These are phyloP conservation scores for Botrytis tulipae DNA, from an alignment of 2,329 filamentous ascomycete genomes.

Conservation along the genomic window DNA sequence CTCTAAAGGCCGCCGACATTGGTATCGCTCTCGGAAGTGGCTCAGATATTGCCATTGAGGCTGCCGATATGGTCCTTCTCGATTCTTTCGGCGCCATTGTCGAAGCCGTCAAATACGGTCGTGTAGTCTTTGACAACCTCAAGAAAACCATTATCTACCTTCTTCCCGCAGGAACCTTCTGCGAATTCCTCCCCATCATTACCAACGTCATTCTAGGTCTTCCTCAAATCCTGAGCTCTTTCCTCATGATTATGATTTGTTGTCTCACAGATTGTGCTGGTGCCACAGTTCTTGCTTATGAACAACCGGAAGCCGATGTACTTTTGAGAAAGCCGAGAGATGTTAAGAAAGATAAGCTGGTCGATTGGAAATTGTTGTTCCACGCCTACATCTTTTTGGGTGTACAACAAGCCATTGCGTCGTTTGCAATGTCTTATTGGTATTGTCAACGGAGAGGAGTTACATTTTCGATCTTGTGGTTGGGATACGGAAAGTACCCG, in stretches of 20 bases:
- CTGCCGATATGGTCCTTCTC: conserved; percentile 60
- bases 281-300: conserved; percentile 70
- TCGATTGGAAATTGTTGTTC: conserved; percentile 68
- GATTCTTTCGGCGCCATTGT: conserved; percentile 72
- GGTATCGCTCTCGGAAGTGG: conserved; percentile 59
- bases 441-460: conserved; percentile 61
- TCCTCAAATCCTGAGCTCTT: conserved; percentile 57
- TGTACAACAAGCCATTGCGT: conserved; percentile 56
- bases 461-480: conserved; percentile 62
- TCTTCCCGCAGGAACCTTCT: conserved; percentile 57
- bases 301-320: conserved; percentile 73
- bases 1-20: conserved; percentile 63
- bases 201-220: conserved; percentile 59
- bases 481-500: conserved; percentile 58
- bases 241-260: conserved; percentile 48
- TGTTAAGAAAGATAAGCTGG: conserved; percentile 66
- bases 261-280: conserved; percentile 75
- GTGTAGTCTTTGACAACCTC: conserved; percentile 76
- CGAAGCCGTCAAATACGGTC: conserved; percentile 68
- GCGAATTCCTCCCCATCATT: conserved; percentile 58
- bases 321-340: conserved; percentile 66
- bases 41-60: conserved; percentile 61
- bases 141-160: conserved; percentile 66
- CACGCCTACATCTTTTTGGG: conserved; percentile 71
- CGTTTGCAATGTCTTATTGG: conserved; percentile 65